Percentiles rank a stretch among this genome's conserved stretches.
Evolutionary conservation across 179 eudicot species (phyloP).

Genomic region (Silene coronaria): DNA sequence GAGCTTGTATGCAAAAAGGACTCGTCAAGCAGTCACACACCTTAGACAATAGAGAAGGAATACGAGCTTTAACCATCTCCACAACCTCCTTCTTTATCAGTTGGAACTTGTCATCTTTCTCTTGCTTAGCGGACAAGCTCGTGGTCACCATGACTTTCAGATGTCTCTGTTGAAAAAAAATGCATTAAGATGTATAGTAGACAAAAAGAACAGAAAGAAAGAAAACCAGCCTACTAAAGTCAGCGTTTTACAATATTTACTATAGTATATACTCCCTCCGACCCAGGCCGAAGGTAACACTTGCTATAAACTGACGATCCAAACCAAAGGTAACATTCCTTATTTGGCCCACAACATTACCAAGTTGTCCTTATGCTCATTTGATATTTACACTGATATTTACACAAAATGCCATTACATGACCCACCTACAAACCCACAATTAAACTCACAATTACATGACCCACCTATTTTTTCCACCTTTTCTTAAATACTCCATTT

Average conservation of each 20-base stretch:
- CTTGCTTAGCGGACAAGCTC: constrained; percentile 78
- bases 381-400: too few relatives aligned
- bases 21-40: constrained; percentile 27
- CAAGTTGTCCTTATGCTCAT: too few relatives aligned
- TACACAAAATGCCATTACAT: too few relatives aligned
- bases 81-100: constrained; percentile 70
- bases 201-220: not conserved
- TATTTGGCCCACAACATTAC: too few relatives aligned
- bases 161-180: constrained; percentile 52
- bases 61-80: constrained; percentile 59
- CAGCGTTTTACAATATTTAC: not conserved
- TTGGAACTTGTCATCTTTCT: constrained; percentile 78
- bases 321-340: too few relatives aligned
- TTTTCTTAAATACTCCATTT: too few relatives aligned
- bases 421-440: too few relatives aligned
- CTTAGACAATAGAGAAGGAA: constrained; percentile 57
- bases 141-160: constrained; percentile 58
- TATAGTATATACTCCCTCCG: too few relatives aligned
- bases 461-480: too few relatives aligned
- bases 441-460: too few relatives aligned
- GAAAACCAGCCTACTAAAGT: not conserved
- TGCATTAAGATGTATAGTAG: not conserved
- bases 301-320: too few relatives aligned
- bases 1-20: not conserved
- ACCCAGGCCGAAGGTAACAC: too few relatives aligned